phyloP scores from a whole-genome alignment of 1,284 basidiomycete genomes.

The Moesziomyces antarcticus region DNA sequence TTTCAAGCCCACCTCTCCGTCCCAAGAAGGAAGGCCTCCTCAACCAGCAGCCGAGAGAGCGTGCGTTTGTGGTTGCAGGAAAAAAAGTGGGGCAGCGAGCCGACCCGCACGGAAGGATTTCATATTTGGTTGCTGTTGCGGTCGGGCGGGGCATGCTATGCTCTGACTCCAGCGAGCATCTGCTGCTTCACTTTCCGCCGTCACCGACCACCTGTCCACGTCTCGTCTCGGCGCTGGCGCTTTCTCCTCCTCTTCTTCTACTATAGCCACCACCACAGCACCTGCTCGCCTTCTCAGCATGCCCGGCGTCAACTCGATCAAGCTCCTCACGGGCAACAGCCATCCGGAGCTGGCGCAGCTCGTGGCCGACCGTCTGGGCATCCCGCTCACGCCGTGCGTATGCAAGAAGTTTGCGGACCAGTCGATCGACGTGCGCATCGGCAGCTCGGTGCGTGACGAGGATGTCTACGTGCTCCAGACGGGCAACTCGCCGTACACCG shows the following conservation, averaged over 20 bases:
- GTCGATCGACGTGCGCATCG: slow-evolving; percentile 77
- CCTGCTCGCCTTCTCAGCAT: slow-evolving; percentile 21
- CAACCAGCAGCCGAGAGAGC: background rate
- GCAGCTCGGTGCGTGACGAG: slow-evolving; percentile 94
- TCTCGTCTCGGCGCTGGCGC: slow-evolving; percentile 1
- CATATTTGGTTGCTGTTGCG: background rate
- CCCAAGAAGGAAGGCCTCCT: background rate
- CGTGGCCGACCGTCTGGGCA: slow-evolving; percentile 92
- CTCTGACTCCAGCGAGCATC: background rate
- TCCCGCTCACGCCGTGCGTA: slow-evolving; percentile 86
- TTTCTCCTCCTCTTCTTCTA: background rate
- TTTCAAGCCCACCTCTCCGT: background rate
- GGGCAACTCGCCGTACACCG: slow-evolving; percentile 61
- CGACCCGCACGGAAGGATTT: background rate
- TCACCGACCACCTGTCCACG: background rate
- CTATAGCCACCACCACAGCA: background rate
- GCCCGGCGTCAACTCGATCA: slow-evolving; percentile 75
- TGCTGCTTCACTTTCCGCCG: background rate
- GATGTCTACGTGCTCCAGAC: slow-evolving; percentile 67
- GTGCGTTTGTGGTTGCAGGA: too few species aligned
- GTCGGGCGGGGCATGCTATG: background rate
- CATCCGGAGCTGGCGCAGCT: slow-evolving; percentile 95
- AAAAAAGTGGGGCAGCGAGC: too few species aligned
- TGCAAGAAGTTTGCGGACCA: slow-evolving; percentile 90
- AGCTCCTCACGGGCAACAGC: slow-evolving; percentile 93